Percentiles rank a stretch among this genome's conserved stretches.
These are phyloP conservation scores for Nakataea oryzae DNA, from an alignment of 2,329 filamentous ascomycete genomes.

Conservation along the genomic window DNA sequence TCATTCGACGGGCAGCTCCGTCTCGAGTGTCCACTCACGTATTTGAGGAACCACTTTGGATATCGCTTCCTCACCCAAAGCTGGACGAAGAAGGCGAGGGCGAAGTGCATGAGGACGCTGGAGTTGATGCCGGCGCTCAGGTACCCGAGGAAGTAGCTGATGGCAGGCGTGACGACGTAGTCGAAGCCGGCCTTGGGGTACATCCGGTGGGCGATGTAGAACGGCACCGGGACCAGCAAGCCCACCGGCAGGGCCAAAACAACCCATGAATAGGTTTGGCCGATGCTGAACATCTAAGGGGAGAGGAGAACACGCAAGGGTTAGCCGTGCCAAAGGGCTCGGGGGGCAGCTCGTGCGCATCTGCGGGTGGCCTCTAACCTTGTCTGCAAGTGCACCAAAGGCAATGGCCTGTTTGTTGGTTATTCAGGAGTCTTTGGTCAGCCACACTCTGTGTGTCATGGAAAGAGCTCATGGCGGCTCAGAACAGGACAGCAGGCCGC, in stretches of 20 bases:
- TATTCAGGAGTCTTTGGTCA: not conserved
- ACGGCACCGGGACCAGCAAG: conserved; percentile 23
- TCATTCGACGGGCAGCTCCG: not conserved
- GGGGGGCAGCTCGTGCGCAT: not conserved
- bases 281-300: conserved; percentile 22
- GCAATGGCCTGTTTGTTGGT: conserved; percentile 16
- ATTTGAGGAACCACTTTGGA: conserved; percentile 26
- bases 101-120: conserved; percentile 16
- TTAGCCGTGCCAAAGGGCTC: not conserved
- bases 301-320: conserved; percentile 14
- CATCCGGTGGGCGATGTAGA: conserved; percentile 18
- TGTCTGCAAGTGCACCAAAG: conserved; percentile 9
- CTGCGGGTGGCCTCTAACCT: not conserved
- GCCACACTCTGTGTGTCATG: not conserved
- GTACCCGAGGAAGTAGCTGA: conserved; percentile 8
- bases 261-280: conserved; percentile 21
- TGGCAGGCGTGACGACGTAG: conserved; percentile 23
- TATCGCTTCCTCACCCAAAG: conserved; percentile 22
- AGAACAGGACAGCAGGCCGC: not conserved
- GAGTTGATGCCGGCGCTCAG: conserved; percentile 23
- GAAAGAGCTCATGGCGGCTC: not conserved
- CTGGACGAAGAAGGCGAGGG: conserved; percentile 18
- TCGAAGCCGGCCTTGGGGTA: conserved; percentile 12
- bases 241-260: conserved; percentile 23
- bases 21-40: conserved; percentile 5